phyloP scores from a whole-genome alignment of 495 filamentous ascomycete genomes.

The Xylaria scruposa region DNA sequence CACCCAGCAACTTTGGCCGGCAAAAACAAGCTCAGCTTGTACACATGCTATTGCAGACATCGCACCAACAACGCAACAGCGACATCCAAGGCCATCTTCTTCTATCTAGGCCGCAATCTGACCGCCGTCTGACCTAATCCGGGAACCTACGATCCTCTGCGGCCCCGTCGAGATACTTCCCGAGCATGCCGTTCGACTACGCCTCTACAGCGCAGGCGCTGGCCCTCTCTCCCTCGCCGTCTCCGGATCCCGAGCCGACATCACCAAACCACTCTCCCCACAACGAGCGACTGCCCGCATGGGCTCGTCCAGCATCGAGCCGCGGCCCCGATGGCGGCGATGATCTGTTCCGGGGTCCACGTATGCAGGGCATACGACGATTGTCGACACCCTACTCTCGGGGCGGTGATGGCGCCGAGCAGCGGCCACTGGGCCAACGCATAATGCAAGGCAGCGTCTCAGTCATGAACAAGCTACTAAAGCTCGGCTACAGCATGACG shows the following conservation, averaged over 20 bases:
- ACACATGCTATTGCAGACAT: slow-evolving; percentile 1
- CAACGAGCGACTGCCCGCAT: slow-evolving; percentile 23
- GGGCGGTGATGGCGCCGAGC: neutral
- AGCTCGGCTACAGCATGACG: slow-evolving; percentile 55
- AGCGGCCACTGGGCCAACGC: slow-evolving; percentile 26
- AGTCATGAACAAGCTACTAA: slow-evolving; percentile 32
- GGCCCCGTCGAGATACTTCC: neutral
- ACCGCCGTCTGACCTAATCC: neutral
- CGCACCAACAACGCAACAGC: neutral
- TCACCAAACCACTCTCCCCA: slow-evolving; percentile 11
- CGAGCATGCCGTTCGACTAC: slow-evolving; percentile 38
- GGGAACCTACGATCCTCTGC: neutral
- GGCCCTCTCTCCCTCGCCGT: slow-evolving; percentile 30
- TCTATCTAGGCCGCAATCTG: neutral
- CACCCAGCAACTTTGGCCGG: neutral
- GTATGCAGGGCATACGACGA: slow-evolving; percentile 20
- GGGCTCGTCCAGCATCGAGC: slow-evolving; percentile 27
- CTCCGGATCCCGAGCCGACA: slow-evolving; percentile 24
- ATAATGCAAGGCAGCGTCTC: slow-evolving; percentile 30
- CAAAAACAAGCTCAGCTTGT: neutral
- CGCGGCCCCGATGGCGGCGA: neutral
- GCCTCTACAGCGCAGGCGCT: slow-evolving; percentile 39
- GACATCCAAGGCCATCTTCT: neutral
- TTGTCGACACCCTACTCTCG: slow-evolving; percentile 33
- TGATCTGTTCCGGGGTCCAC: slow-evolving; percentile 11